Conservation (phyloP, 1,284 basidiomycete species). For the Cryptococcus sp. region DNA sequence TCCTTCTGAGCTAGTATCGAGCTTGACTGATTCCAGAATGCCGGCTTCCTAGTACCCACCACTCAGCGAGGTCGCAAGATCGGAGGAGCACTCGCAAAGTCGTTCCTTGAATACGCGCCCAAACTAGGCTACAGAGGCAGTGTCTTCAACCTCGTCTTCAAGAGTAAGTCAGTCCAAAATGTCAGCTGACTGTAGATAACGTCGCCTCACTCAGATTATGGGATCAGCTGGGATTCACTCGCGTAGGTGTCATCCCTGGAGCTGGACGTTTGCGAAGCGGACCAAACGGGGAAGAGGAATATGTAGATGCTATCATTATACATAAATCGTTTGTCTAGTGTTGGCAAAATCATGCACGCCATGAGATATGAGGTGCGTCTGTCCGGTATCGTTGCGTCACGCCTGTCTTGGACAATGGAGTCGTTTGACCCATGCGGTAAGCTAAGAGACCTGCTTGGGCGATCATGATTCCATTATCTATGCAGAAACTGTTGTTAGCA, state of each 20-base stretch:
- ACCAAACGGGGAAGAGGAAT: conserved; percentile 68
- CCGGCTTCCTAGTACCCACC: conserved; percentile 78
- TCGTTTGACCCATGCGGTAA: conserved; percentile 85
- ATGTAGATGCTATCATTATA: conserved; percentile 79
- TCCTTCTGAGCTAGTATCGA: background rate
- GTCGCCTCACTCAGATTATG: conserved; percentile 62
- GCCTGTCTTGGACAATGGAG: conserved; percentile 69
- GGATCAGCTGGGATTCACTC: conserved; percentile 77
- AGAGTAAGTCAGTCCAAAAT: conserved; percentile 57
- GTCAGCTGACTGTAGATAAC: conserved; percentile 50
- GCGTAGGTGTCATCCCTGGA: conserved; percentile 76
- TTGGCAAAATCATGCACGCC: conserved; percentile 54
- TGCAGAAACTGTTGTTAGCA: conserved; percentile 70
- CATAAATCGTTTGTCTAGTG: conserved; percentile 66
- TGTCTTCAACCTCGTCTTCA: conserved; percentile 92
- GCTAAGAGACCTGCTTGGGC: conserved; percentile 93
- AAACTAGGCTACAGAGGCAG: conserved; percentile 68
- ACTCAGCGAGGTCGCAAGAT: conserved; percentile 64
- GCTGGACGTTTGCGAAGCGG: conserved; percentile 69
- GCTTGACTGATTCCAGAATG: conserved; percentile 43
- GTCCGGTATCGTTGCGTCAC: conserved; percentile 90
- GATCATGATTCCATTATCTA: conserved; percentile 99
- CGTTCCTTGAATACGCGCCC: conserved; percentile 78
- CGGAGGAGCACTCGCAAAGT: conserved; percentile 68
- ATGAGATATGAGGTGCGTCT: conserved; percentile 82